These are phyloP conservation scores for Allomyces macrogynus DNA, from an alignment of 192 early-diverging fungal genomes.

Conservation along the genomic window DNA sequence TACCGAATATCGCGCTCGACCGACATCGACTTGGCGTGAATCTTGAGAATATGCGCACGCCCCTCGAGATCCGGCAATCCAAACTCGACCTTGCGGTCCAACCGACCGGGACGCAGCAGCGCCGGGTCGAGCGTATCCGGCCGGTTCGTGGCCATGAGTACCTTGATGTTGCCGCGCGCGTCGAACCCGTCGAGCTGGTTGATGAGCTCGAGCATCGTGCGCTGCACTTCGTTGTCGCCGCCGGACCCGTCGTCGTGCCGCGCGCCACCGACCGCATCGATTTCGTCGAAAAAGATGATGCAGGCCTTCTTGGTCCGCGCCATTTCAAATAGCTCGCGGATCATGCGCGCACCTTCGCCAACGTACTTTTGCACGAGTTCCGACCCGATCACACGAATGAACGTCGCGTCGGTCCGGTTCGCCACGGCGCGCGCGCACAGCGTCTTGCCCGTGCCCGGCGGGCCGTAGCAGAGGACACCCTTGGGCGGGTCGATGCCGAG, in stretches of 20 bases:
- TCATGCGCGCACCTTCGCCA: constrained; percentile 98
- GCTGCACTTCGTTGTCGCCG: constrained; percentile 98
- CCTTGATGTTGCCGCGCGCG: constrained; percentile 98
- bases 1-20: constrained; percentile 98
- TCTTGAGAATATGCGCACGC: constrained; percentile 92
- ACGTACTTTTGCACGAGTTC: constrained; percentile 99
- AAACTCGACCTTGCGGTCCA: constrained; percentile 98
- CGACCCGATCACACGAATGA: constrained; percentile 98
- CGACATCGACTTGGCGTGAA: constrained; percentile 96
- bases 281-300: constrained; percentile 99
- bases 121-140: constrained; percentile 98
- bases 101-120: constrained; percentile 84
- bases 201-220: constrained; percentile 98
- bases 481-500: constrained; percentile 99
- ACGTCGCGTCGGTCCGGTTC: constrained; percentile 97
- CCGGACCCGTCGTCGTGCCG: constrained; percentile 96
- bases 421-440: constrained; percentile 94
- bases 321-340: constrained; percentile 99
- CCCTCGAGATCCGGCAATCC: constrained; percentile 89
- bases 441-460: constrained; percentile 93
- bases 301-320: constrained; percentile 98
- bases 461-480: constrained; percentile 92
- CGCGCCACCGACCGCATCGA: constrained; percentile 96
- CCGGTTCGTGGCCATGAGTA: constrained; percentile 95
- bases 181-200: constrained; percentile 99